Base-by-base conservation (phyloP, 2,329 filamentous ascomycete species). In the Ophiognomonia clavigignenti-juglandacearum region DNA sequence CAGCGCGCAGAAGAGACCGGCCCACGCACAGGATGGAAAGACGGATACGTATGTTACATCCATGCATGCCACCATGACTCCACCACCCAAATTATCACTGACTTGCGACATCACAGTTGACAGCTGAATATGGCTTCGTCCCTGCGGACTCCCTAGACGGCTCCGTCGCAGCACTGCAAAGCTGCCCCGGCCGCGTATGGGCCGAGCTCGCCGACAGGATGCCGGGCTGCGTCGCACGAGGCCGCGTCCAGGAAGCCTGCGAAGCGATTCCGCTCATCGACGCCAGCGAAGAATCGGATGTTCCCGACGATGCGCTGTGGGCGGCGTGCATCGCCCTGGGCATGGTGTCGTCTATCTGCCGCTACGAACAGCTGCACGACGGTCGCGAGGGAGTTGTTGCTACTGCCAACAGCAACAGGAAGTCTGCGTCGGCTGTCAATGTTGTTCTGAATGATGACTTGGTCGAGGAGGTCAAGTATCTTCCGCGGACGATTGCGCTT, bases 141-240 rank as follows among this genome's bases (percentile, higher is more conserved):
- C 72, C 74, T 0, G 67, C 68, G 1, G 73, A 78, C 50, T 70
- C 73, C 10, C 71, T 74, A 50, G 74, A 73, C 47, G 63, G 73
- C 0, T 66, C 68, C 1, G 44, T 46, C 4, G 70, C 67, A 4
- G 73, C 71, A 6, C 63, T 70, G 14, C 69, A 67, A 23, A 69
- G 64, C 50, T 75, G 72, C 0, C 73, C 73, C 0, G 74, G 75
- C 0, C 63, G 74, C n/a, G 67, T 77, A n/a, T 79, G 75, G 75
- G 72, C 71, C 4, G 74, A 77, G 50, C 63, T 78, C 1, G 75
- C 71, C 47, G 73, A 76, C 55, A 62, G 74, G 2, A 77, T 78
- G 69, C 74, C 74, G 0, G 75, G 74, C 0, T 74, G 72, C 38
- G 67, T 74, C 2, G 67, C 72, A 1, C 61, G 74, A 40, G 74